Base-by-base conservation (phyloP, 768 basidiomycete species). In the Leccinum incarnatum region DNA sequence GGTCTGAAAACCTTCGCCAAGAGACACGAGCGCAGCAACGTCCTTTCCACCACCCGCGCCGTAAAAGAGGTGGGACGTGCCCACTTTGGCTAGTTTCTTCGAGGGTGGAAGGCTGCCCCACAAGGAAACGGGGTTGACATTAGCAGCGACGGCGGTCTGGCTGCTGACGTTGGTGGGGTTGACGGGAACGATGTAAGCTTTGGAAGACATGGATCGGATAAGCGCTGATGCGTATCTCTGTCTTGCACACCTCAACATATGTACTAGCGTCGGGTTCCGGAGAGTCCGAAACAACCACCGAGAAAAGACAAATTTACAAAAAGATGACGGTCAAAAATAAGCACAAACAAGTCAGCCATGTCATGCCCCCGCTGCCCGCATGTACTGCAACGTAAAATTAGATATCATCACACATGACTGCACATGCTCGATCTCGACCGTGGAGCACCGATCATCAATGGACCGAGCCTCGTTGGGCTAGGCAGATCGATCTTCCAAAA, bases 41-140 rank as follows among this genome's bases (percentile, higher is more conserved):
- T 72, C 65, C 11, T 71, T 72, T 11, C 66, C 58, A 3, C 83
- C 82, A 3, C 46, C 52, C 0, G 77, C 79, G 55, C 82, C 81
- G 74, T 82, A 89, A 71, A 90, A 87, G 5, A 83, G 76, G 53
- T 86, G 81, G 1, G 85, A 81, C 0, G 86, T 84, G 8, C 87
- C 88, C 5, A 78, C 82, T 66, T 83, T 82, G 0, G 86, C 78
- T 27, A 78, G 75, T 65, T 83, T 84, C 51, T 81, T 74, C 17
- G 75, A 76, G 2, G 67, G 61, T 1, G 82, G 80, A 1, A 82
- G 77, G 11, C 79, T 78, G 0, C 71, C 55, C 87, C 87, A 90
- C 32, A 88, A 74, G 54, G 78, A 60, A 25, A 76, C 70, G 2
- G 82, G 65, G 64, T 85, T 73, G 65, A 84, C 68, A 37, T 77